A percentile compares a stretch with the other conserved stretches of the same genome.
phyloP scores from a whole-genome alignment of 805 yeast species.

The Candida palmyrensis region DNA sequence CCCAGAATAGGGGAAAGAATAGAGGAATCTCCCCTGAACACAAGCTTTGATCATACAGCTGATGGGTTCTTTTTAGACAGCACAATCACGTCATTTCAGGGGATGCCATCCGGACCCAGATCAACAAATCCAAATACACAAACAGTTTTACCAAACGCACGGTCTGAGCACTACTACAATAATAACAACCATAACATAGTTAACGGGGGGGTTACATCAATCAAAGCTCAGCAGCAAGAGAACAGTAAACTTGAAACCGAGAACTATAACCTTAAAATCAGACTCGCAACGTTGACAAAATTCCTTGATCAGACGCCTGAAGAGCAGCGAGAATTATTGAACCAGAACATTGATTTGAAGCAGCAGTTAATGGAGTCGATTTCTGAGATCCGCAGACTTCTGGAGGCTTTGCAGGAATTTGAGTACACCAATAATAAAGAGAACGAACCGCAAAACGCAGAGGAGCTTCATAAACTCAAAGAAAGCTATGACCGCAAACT shows the following conservation, averaged over 20 bases:
- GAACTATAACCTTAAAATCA: constrained; percentile 40
- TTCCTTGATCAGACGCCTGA: constrained; percentile 39
- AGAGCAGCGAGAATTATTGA: constrained; percentile 32
- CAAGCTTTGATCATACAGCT: constrained; percentile 8
- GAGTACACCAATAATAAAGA: constrained; percentile 8
- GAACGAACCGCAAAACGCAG: constrained; percentile 1
- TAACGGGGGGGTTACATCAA: constrained; percentile 11
- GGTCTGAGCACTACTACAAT: background rate
- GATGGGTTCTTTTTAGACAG: constrained; percentile 13
- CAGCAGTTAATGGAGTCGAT: constrained; percentile 18
- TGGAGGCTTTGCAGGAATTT: constrained; percentile 8
- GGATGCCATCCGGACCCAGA: constrained; percentile 3
- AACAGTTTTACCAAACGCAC: background rate
- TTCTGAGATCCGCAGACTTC: constrained; percentile 9
- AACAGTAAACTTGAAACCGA: constrained; percentile 31
- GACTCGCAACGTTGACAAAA: constrained; percentile 36
- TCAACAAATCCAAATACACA: background rate
- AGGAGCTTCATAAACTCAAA: background rate
- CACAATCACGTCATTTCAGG: constrained; percentile 7
- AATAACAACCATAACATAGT: constrained; percentile 5
- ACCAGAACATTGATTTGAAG: constrained; percentile 31
- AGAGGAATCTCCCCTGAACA: no score
- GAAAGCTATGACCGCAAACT: no score
- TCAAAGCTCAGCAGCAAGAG: constrained; percentile 17
- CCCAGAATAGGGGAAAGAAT: no score